These are phyloP conservation scores for Fragaria iinumae DNA, from an alignment of 306 rosid genomes.

Conservation along the genomic window DNA sequence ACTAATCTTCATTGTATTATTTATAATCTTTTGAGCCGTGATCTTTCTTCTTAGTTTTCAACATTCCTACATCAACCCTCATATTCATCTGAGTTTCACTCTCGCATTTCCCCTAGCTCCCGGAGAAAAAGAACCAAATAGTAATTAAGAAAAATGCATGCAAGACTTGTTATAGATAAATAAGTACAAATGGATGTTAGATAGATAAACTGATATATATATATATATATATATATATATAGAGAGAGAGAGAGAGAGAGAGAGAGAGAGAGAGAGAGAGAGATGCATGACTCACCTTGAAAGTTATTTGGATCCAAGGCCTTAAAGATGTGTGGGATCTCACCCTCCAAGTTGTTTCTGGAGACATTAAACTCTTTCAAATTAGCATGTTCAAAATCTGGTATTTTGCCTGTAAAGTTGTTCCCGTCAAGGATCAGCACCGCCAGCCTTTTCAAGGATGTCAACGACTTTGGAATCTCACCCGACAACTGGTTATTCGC, in stretches of 20 bases:
- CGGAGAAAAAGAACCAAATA: not conserved
- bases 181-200: not conserved
- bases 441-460: slow-evolving; percentile 41
- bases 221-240: too few species aligned
- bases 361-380: slow-evolving; percentile 40
- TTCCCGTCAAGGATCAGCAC: slow-evolving; percentile 62
- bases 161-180: not conserved
- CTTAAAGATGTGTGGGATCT: slow-evolving; percentile 44
- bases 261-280: too few species aligned
- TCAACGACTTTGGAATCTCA: slow-evolving; percentile 52
- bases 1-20: not conserved
- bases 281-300: slow-evolving; percentile 39
- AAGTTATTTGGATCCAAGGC: slow-evolving; percentile 36
- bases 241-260: too few species aligned
- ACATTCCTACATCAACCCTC: not conserved
- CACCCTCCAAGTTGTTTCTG: slow-evolving; percentile 55
- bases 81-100: not conserved
- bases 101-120: not conserved
- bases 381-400: slow-evolving; percentile 33
- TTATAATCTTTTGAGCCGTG: not conserved
- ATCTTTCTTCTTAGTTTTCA: not conserved
- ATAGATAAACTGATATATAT: too few species aligned
- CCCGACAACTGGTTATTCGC: slow-evolving; percentile 57
- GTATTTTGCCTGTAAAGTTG: slow-evolving; percentile 55
- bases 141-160: not conserved